phyloP scores from a whole-genome alignment of 192 early-diverging fungal species.

The Lobosporangium transversale region DNA sequence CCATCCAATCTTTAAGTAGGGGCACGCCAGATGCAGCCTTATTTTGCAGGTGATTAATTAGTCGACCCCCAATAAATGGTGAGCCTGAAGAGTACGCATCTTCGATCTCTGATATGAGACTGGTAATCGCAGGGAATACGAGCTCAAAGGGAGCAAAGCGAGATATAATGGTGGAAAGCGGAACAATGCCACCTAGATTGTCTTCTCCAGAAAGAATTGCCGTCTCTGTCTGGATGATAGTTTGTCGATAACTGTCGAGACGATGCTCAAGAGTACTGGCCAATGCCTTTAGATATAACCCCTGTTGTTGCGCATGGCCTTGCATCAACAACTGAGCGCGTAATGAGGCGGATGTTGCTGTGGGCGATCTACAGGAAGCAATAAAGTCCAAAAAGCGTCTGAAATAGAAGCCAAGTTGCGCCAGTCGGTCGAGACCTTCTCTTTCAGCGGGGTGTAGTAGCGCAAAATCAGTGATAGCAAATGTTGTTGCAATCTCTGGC shows the following conservation, averaged over 20 bases:
- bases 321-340: neutral
- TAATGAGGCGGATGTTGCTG: too few relatives aligned
- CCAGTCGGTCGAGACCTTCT: conserved; percentile 65
- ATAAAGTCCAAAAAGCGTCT: conserved; percentile 56
- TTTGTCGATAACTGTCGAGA: conserved; percentile 56
- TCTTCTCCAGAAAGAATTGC: conserved; percentile 63
- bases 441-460: conserved; percentile 74
- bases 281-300: conserved; percentile 63
- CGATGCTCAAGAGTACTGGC: conserved; percentile 55
- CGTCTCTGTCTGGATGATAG: conserved; percentile 60
- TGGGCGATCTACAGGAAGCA: conserved; percentile 8
- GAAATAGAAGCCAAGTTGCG: conserved; percentile 66
- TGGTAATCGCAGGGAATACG: conserved; percentile 57
- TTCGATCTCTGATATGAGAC: conserved; percentile 54
- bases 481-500: conserved; percentile 55
- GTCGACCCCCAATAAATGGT: conserved; percentile 54
- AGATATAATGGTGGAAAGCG: conserved; percentile 53
- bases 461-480: conserved; percentile 69
- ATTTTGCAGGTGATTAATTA: conserved; percentile 63
- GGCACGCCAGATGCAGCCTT: conserved; percentile 63
- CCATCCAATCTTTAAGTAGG: conserved; percentile 60
- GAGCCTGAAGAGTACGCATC: conserved; percentile 23
- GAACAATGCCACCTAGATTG: conserved; percentile 58
- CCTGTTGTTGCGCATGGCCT: neutral
- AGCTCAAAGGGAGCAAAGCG: conserved; percentile 61